These are phyloP conservation scores for Plasmodium yoelii DNA, from an alignment of 169 alveolate species.

Conservation along the genomic window DNA sequence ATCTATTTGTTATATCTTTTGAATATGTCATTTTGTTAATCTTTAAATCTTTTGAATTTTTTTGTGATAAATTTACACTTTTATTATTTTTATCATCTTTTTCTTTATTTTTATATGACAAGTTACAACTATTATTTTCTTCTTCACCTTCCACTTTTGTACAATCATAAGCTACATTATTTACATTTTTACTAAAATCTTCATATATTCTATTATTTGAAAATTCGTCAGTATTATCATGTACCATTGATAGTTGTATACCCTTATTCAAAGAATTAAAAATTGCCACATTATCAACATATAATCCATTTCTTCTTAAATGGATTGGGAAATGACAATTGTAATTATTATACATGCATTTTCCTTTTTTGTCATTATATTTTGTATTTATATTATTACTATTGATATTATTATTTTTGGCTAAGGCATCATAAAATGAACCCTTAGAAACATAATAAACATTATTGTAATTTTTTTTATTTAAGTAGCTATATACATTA, in stretches of 20 bases:
- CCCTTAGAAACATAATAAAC: conserved; percentile 42
- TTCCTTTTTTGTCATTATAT: conserved; percentile 19
- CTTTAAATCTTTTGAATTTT: background rate
- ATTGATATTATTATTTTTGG: conserved; percentile 25
- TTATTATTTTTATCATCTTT: background rate
- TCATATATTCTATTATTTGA: background rate
- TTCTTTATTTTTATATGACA: background rate
- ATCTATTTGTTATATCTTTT: conserved; percentile 20
- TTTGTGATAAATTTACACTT: background rate
- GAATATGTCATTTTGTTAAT: conserved; percentile 4
- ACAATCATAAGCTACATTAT: background rate
- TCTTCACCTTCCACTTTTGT: background rate
- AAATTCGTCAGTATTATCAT: background rate
- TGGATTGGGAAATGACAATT: conserved; percentile 77
- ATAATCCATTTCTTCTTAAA: conserved; percentile 76
- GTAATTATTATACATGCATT: conserved; percentile 68
- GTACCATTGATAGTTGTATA: conserved; percentile 16
- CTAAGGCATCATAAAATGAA: conserved; percentile 53
- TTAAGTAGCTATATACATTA: conserved; percentile 26
- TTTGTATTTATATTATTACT: conserved; percentile 8
- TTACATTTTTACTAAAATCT: background rate
- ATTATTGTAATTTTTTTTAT: conserved; percentile 21
- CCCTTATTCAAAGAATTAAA: conserved; percentile 47
- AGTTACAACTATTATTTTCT: background rate
- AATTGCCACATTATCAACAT: conserved; percentile 55